These are phyloP conservation scores for Ceratocystis papillata DNA, from an alignment of 2,329 filamentous ascomycete genomes.

Conservation along the genomic window DNA sequence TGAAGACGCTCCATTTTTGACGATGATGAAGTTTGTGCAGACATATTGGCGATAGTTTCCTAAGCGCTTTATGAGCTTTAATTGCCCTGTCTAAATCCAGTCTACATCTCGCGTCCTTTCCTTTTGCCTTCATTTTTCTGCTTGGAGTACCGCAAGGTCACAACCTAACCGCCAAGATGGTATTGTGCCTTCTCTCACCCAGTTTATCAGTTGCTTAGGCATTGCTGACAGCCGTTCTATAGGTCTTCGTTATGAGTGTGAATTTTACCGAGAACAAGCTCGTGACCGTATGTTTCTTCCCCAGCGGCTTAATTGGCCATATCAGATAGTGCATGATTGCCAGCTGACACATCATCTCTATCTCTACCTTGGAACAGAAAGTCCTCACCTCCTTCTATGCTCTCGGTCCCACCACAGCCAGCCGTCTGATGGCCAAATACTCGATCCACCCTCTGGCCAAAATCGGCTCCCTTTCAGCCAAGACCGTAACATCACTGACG, in stretches of 20 bases:
- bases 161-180: slow-evolving; percentile 20
- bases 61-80: not conserved
- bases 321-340: not conserved
- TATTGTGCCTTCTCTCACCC: not conserved
- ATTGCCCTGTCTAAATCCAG: not conserved
- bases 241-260: slow-evolving; percentile 79
- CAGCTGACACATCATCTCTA: no score
- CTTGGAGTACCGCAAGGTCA: slow-evolving; percentile 14
- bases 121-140: not conserved
- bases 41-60: not conserved
- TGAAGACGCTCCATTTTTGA: not conserved
- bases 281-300: slow-evolving; percentile 54
- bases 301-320: not conserved
- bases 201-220: not conserved
- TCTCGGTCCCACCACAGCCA: slow-evolving; percentile 58
- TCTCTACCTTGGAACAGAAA: slow-evolving; percentile 39
- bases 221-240: slow-evolving; percentile 8
- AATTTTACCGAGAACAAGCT: slow-evolving; percentile 76
- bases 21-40: slow-evolving; percentile 15
- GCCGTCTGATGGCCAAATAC: slow-evolving; percentile 74
- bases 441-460: slow-evolving; percentile 76
- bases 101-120: not conserved
- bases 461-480: slow-evolving; percentile 61
- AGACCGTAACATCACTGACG: slow-evolving; percentile 70
- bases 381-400: slow-evolving; percentile 79